These are phyloP conservation scores for Protomyces gravidus DNA, from an alignment of 1,139 yeast genomes.

Conservation along the genomic window DNA sequence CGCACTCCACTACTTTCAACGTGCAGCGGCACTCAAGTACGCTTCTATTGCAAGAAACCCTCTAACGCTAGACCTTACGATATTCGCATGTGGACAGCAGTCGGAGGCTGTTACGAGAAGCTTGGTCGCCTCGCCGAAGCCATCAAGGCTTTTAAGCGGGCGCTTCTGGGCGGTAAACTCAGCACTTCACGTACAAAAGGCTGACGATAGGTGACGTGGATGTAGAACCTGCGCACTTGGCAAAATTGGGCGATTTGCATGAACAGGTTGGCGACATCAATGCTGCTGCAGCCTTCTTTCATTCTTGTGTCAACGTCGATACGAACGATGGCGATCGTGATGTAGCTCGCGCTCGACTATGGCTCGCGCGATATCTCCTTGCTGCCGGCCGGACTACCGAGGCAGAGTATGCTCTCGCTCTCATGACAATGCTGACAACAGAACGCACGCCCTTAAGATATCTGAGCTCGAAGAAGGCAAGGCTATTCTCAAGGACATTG, in stretches of 20 bases:
- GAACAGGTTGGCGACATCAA: conserved; percentile 53
- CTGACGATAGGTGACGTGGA: conserved; percentile 9
- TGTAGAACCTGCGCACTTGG: conserved; percentile 52
- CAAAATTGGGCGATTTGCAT: conserved; percentile 63
- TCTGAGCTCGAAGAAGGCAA: not conserved
- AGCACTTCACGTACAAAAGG: not conserved
- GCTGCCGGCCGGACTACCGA: not conserved
- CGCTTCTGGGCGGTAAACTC: conserved; percentile 47
- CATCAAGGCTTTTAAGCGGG: conserved; percentile 52
- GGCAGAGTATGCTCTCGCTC: not conserved
- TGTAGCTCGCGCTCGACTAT: not conserved
- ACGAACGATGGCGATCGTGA: not conserved
- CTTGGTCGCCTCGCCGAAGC: conserved; percentile 65
- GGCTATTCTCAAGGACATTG: not conserved
- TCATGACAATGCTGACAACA: not conserved
- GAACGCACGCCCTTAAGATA: not conserved
- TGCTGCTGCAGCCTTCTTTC: conserved; percentile 48
- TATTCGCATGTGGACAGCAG: conserved; percentile 94
- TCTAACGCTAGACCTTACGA: conserved; percentile 56
- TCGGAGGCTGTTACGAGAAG: conserved; percentile 84
- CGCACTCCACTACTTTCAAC: conserved; percentile 85
- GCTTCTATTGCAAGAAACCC: not conserved
- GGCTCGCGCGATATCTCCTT: conserved; percentile 13
- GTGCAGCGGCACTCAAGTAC: conserved; percentile 75
- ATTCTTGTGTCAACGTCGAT: conserved; percentile 15